Percentiles rank a stretch among this genome's conserved stretches.
Evolutionary conservation across 768 basidiomycete species (phyloP).

Genomic region (Leucocoprinus leucothites): DNA sequence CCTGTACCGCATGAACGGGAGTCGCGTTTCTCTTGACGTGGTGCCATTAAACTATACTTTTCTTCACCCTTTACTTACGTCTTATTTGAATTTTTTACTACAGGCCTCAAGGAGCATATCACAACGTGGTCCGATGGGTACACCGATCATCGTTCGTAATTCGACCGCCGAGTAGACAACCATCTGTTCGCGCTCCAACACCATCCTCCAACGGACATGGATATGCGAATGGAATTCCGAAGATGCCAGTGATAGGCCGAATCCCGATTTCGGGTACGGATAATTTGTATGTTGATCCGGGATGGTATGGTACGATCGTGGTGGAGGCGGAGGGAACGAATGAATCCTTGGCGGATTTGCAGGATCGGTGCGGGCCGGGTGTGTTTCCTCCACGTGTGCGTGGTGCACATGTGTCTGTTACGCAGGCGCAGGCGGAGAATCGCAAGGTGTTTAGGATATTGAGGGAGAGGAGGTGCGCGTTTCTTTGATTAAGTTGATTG

Average conservation of each 20-base stretch:
- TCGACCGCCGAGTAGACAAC: constrained; percentile 36
- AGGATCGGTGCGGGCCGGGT: constrained; percentile 65
- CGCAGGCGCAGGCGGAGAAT: constrained; percentile 35
- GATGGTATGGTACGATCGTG: constrained; percentile 82
- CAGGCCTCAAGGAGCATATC: constrained; percentile 76
- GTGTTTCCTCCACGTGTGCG: constrained; percentile 61
- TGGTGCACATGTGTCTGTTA: constrained; percentile 32
- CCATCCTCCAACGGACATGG: not conserved
- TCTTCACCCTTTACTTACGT: not conserved
- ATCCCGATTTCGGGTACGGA: constrained; percentile 55
- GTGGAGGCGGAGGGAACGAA: constrained; percentile 88
- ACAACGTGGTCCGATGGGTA: constrained; percentile 84
- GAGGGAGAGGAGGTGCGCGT: constrained; percentile 64
- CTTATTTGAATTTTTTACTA: not conserved
- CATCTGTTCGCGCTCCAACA: not conserved
- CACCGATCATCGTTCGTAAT: constrained; percentile 77
- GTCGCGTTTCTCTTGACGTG: too few species aligned
- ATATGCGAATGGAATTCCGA: not conserved
- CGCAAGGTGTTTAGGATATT: constrained; percentile 60
- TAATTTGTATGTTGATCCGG: constrained; percentile 62
- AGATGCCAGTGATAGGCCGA: constrained; percentile 20
- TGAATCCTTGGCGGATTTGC: constrained; percentile 77
- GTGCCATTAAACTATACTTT: too few species aligned
- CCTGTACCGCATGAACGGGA: too few species aligned
- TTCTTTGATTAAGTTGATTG: constrained; percentile 23